Percentiles rank a stretch among this genome's conserved stretches.
Evolutionary conservation across 2,329 filamentous ascomycete species (phyloP).

Genomic region (Cladosporium cucumerinum): DNA sequence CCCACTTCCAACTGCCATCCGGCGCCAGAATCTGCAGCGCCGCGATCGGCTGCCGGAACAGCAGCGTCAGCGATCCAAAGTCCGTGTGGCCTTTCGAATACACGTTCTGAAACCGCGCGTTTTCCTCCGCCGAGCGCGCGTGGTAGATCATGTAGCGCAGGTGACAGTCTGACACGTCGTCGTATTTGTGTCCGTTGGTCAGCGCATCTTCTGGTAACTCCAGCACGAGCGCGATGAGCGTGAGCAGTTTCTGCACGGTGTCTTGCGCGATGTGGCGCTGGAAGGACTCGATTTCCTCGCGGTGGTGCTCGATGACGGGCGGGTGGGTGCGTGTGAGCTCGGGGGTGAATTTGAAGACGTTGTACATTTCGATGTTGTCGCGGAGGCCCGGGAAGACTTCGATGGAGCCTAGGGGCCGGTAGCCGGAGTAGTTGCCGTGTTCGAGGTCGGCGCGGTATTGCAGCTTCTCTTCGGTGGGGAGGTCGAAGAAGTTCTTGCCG

Average conservation of each 20-base stretch:
- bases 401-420: slow-evolving; percentile 13
- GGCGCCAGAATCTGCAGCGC: slow-evolving; percentile 38
- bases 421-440: slow-evolving; percentile 33
- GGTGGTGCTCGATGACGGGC: slow-evolving; percentile 47
- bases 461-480: slow-evolving; percentile 57
- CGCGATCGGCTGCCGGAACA: slow-evolving; percentile 43
- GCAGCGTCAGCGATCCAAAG: slow-evolving; percentile 42
- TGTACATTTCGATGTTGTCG: slow-evolving; percentile 61
- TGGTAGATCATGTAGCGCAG: slow-evolving; percentile 33
- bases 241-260: slow-evolving; percentile 56
- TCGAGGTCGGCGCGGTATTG: slow-evolving; percentile 46
- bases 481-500: slow-evolving; percentile 56
- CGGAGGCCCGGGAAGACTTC: slow-evolving; percentile 14
- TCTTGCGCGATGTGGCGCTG: slow-evolving; percentile 51
- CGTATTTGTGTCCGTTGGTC: slow-evolving; percentile 56
- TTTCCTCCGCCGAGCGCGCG: slow-evolving; percentile 29
- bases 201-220: slow-evolving; percentile 59
- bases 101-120: slow-evolving; percentile 29
- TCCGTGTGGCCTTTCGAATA: slow-evolving; percentile 40
- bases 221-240: slow-evolving; percentile 59
- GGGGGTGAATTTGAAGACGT: slow-evolving; percentile 55
- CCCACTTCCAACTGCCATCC: slow-evolving; percentile 43
- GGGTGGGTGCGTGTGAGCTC: slow-evolving; percentile 45
- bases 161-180: slow-evolving; percentile 34
- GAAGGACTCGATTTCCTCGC: slow-evolving; percentile 57